These are phyloP conservation scores for Salinomyces thailandicus DNA, from an alignment of 2,329 filamentous ascomycete genomes.

Conservation along the genomic window DNA sequence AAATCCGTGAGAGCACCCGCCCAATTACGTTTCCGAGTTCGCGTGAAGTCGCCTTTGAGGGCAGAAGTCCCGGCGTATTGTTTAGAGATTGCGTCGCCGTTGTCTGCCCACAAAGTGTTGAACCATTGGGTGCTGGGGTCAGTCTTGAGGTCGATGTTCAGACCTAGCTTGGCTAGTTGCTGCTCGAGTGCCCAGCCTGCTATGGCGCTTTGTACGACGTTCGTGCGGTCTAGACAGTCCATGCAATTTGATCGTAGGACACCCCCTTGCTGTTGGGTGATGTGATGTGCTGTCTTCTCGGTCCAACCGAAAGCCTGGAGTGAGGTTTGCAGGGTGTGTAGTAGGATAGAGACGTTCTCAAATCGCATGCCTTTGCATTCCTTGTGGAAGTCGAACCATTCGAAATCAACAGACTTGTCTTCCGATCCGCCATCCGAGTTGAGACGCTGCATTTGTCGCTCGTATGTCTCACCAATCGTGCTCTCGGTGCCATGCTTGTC, in stretches of 20 bases:
- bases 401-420: conserved; percentile 53
- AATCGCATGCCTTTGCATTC: conserved; percentile 96
- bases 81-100: conserved; percentile 88
- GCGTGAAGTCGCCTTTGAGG: conserved; percentile 92
- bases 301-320: conserved; percentile 65
- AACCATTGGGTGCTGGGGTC: conserved; percentile 86
- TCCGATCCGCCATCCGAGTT: conserved; percentile 52
- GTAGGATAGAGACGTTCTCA: conserved; percentile 76
- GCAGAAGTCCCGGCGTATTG: conserved; percentile 94
- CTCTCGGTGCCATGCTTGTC: conserved; percentile 80
- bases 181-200: conserved; percentile 70
- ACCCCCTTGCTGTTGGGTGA: conserved; percentile 51
- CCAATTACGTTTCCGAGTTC: conserved; percentile 82
- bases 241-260: conserved; percentile 94
- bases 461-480: conserved; percentile 67
- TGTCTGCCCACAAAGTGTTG: conserved; percentile 94
- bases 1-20: conserved; percentile 85
- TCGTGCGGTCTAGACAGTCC: conserved; percentile 94
- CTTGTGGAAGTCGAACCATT: conserved; percentile 96
- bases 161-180: conserved; percentile 66
- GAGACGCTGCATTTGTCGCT: conserved; percentile 54
- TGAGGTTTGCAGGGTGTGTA: conserved; percentile 58
- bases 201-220: conserved; percentile 88
- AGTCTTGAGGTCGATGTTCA: conserved; percentile 61
- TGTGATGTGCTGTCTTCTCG: conserved; percentile 39